Base-by-base conservation (phyloP, 257 asterid genomes). In the Plantago elongata region DNA sequence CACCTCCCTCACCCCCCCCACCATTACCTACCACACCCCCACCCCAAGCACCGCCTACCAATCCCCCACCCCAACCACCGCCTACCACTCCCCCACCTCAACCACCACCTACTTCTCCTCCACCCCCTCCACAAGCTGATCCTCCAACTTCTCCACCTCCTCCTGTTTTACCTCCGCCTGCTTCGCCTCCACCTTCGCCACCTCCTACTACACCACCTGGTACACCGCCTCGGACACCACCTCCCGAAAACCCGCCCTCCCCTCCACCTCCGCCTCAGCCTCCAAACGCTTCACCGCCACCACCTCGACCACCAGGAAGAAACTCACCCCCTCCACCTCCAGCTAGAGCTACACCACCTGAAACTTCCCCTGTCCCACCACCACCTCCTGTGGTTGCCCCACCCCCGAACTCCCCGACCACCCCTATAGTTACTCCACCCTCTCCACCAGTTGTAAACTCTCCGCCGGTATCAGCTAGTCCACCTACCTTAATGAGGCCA, bases 281-380 rank as follows among this genome's bases (percentile, higher is more conserved):
- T 0, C 67, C 80, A 47, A 62, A 29, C 29, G 51, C n/a, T 16
- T 17, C 80, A 13, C 77, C 83, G 38, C 77, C 94, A 12, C 68
- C 72, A 6, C 46, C 46, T 14, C 74, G 13, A 16, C 77, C 89
- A 4, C 76, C 88, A 0, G 44, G 60, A 45, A 67, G 12, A 57
- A 34, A 74, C 10, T 81, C 95, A 7, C 76, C 88, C 13, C 79
- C 94, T 8, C 68, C 71, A 12, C 43, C 51, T n/a, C 67, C 60
- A 1, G 65, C 27, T 5, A 3, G 12, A 30, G 71, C 70, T n/a
- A 62, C 77, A 27, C 55, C 45, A 17, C 65, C 9, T 13, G 54
- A 74, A 42, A 74, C 84, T 16, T 67, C 76, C 46, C 77, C 75
- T 16, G 60, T 64, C n/a, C 51, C 13, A 11, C 79, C 13, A 11